Conservation (phyloP, 169 alveolate species). For the Plasmodium vinckei region DNA sequence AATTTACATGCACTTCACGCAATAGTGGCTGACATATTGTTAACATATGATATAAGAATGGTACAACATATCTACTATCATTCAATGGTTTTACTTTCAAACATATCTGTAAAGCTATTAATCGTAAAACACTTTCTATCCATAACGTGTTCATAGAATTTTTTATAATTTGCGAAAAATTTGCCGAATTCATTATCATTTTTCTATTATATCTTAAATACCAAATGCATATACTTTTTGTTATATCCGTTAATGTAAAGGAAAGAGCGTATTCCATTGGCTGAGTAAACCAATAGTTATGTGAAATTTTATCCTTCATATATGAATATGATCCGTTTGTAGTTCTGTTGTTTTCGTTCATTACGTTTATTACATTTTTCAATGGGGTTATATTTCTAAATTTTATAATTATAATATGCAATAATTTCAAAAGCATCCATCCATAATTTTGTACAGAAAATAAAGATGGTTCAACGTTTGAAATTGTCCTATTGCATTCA, state of each 20-base stretch:
- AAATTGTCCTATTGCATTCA: constrained; percentile 34
- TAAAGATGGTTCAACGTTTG: constrained; percentile 59
- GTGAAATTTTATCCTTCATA: constrained; percentile 50
- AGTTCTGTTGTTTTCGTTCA: constrained; percentile 24
- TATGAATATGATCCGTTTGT: neutral
- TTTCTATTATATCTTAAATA: constrained; percentile 51
- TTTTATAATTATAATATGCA: constrained; percentile 74
- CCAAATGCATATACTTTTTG: constrained; percentile 74
- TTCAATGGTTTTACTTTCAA: constrained; percentile 78
- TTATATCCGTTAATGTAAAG: constrained; percentile 70
- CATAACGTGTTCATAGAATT: constrained; percentile 78
- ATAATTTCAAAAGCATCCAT: constrained; percentile 78
- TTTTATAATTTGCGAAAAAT: constrained; percentile 61
- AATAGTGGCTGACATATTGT: constrained; percentile 76
- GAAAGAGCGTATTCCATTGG: constrained; percentile 66
- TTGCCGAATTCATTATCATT: constrained; percentile 60
- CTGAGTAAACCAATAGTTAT: constrained; percentile 49
- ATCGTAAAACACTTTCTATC: constrained; percentile 80
- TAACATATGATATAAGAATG: constrained; percentile 80
- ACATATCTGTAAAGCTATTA: constrained; percentile 81
- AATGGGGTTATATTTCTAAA: constrained; percentile 73
- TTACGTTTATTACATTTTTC: constrained; percentile 24
- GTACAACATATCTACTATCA: constrained; percentile 76
- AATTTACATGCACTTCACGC: constrained; percentile 29
- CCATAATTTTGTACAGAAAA: constrained; percentile 82